Evolutionary conservation across 345 rosid species (phyloP).

Genomic region (Lepidium aucheri): DNA sequence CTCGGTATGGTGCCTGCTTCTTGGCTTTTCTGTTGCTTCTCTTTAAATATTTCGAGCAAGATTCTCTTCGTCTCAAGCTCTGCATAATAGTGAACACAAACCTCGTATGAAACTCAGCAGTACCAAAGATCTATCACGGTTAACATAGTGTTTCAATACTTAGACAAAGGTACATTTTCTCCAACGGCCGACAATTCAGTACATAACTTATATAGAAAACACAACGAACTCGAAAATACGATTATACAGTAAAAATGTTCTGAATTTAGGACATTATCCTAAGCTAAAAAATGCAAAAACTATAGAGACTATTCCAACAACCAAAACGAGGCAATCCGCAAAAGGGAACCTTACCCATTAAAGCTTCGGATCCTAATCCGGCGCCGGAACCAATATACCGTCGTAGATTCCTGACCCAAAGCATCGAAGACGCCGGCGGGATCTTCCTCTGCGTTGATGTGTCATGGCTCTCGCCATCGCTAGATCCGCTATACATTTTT

Average conservation of each 20-base stretch:
- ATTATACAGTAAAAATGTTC: neutral
- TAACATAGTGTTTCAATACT: neutral
- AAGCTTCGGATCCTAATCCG: slow-evolving; percentile 97
- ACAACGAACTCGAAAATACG: neutral
- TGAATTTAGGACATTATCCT: neutral
- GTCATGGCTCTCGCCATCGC: slow-evolving; percentile 94
- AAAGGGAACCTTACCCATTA: slow-evolving; percentile 60
- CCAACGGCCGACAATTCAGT: neutral
- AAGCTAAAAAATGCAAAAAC: neutral
- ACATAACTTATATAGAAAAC: neutral
- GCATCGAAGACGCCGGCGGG: slow-evolving; percentile 93
- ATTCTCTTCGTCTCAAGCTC: slow-evolving; percentile 98
- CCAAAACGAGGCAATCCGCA: neutral
- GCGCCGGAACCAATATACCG: slow-evolving; percentile 92
- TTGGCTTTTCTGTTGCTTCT: slow-evolving; percentile 85
- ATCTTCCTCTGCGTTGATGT: slow-evolving; percentile 75
- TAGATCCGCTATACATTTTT: slow-evolving; percentile 82
- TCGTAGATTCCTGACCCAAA: slow-evolving; percentile 90
- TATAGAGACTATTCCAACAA: neutral
- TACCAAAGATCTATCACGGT: neutral
- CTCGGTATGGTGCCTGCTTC: slow-evolving; percentile 87
- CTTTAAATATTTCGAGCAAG: slow-evolving; percentile 96
- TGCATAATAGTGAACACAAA: slow-evolving; percentile 21
- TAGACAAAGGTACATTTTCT: neutral
- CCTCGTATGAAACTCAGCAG: neutral